phyloP scores from a whole-genome alignment of 495 filamentous ascomycete genomes.

The Aspergillus affinis region DNA sequence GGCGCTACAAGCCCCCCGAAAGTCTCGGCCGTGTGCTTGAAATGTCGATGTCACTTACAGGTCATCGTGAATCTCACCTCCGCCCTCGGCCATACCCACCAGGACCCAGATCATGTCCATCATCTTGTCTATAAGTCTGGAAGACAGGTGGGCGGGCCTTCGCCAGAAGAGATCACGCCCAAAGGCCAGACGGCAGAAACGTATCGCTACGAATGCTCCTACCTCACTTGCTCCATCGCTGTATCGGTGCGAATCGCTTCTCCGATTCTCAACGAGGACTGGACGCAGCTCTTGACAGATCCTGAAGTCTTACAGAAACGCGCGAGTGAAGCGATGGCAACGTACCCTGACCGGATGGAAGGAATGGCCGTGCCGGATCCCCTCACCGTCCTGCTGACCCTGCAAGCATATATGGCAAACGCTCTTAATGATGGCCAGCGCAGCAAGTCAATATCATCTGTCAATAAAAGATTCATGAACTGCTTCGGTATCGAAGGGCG shows the following conservation, averaged over 20 bases:
- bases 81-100: constrained; percentile 18
- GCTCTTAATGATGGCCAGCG: constrained; percentile 46
- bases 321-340: constrained; percentile 49
- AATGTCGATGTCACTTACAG: constrained; percentile 57
- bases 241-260: constrained; percentile 56
- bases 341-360: constrained; percentile 59
- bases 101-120: constrained; percentile 41
- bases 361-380: constrained; percentile 48
- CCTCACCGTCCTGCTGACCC: constrained; percentile 52
- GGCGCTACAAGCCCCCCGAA: constrained; percentile 44
- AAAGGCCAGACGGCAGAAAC: constrained; percentile 40
- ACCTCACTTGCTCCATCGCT: constrained; percentile 51
- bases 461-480: constrained; percentile 71
- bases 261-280: constrained; percentile 50
- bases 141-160: constrained; percentile 27
- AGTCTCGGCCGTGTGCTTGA: constrained; percentile 54
- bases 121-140: constrained; percentile 45
- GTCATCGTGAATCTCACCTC: constrained; percentile 44
- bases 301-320: constrained; percentile 50
- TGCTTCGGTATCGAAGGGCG: constrained; percentile 59
- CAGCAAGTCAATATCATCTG: constrained; percentile 57
- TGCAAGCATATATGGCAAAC: constrained; percentile 64
- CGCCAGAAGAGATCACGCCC: constrained; percentile 25
- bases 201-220: constrained; percentile 61
- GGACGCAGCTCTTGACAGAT: constrained; percentile 58